Base-by-base conservation (phyloP, 331 rosid genomes). In the Rhamnella rubrinervis region DNA sequence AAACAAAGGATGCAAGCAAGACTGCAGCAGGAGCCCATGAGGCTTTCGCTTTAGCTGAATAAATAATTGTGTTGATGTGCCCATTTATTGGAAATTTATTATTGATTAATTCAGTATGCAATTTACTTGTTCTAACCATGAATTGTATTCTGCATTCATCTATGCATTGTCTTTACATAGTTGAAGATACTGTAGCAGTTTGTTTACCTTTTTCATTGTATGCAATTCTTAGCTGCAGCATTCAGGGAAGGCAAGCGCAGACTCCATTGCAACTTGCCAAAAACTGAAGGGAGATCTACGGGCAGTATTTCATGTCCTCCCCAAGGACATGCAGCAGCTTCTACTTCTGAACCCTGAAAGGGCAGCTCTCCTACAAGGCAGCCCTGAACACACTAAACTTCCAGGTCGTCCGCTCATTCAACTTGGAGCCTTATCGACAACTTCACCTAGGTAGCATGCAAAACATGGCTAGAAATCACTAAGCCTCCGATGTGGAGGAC, bases 311-410 rank as follows among this genome's bases (percentile, higher is more conserved):
- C 75, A 77, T 37, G 83, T 84, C 63, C 95, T 92, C 80, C 89
- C 97, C 20, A 85, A 81, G 75, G 97, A 92, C 77, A 75, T 85
- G 96, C 97, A 92, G 68, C 90, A 89, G 74, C 79, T 92, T 74
- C 83, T 89, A 75, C 89, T 92, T 78, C 75, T 88, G 39, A 87
- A 92, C 77, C 96, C 95, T 55, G 87, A 87, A 76, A 84, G 77
- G 83, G 95, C 88, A 71, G 79, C 90, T 55, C 95, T 84, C 74
- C 82, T 92, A 39, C 87, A 82, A 65, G 86, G 82, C 58, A 80
- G 78, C 68, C 71, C 80, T 7, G 84, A 82, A 56, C 68, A 6
- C 39, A 46, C 81, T 25, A 86, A 86, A 75, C 89, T 82, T 82
- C 87, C 86, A 0, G 89, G 82, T 50, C 85, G 69, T 62, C 83